Conservation (phyloP, 495 filamentous ascomycete genomes). For the Xylaria longipes region DNA sequence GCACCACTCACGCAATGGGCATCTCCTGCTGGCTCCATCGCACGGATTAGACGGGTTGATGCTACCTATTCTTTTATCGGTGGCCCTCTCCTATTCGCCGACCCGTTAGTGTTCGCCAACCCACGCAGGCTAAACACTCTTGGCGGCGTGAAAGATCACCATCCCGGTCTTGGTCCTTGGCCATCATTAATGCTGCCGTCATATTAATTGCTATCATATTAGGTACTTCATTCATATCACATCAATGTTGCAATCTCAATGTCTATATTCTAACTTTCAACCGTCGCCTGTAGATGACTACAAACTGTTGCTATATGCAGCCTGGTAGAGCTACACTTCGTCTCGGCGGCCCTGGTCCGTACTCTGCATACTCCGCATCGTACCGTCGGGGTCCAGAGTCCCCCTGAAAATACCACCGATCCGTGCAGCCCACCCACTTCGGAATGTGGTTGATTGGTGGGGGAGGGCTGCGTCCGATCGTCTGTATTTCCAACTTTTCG, state of each 20-base stretch:
- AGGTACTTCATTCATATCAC: background rate
- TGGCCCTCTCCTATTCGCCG: background rate
- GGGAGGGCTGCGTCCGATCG: constrained; percentile 35
- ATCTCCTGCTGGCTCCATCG: background rate
- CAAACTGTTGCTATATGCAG: background rate
- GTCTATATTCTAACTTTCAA: background rate
- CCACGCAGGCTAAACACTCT: constrained; percentile 20
- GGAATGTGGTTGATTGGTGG: constrained; percentile 41
- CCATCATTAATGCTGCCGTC: constrained; percentile 3
- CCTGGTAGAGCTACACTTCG: background rate
- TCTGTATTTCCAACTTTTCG: constrained; percentile 36
- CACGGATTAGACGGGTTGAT: constrained; percentile 17
- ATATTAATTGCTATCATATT: constrained; percentile 14
- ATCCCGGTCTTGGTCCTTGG: constrained; percentile 4
- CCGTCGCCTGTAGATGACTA: background rate
- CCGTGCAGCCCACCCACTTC: constrained; percentile 16
- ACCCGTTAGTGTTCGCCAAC: background rate
- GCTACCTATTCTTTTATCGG: background rate
- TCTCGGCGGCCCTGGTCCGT: background rate
- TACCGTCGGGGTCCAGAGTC: background rate
- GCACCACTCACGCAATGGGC: constrained; percentile 9
- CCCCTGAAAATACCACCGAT: constrained; percentile 14
- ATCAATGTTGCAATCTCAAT: background rate
- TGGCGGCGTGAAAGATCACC: constrained; percentile 12
- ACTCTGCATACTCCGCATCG: background rate